These are phyloP conservation scores for Sugiyamaella mastotermitis DNA, from an alignment of 805 yeast species.

Conservation along the genomic window DNA sequence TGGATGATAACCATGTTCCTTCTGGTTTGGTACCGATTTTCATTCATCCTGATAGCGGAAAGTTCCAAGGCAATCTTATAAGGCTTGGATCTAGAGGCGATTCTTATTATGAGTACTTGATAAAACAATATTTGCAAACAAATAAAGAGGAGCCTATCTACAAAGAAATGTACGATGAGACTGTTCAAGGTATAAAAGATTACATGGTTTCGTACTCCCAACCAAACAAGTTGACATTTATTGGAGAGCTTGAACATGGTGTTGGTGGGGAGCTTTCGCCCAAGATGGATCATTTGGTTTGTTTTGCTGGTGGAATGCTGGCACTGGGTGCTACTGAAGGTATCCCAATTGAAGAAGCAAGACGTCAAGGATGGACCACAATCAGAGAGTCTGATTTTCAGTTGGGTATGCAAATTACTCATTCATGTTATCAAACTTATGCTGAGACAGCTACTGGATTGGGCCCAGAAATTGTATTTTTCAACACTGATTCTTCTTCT, in stretches of 20 bases:
- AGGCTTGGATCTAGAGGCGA: conserved; percentile 90
- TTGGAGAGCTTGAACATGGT: conserved; percentile 76
- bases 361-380: conserved; percentile 49
- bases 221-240: conserved; percentile 58
- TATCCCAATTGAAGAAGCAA: conserved; percentile 47
- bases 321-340: conserved; percentile 90
- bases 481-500: conserved; percentile 49
- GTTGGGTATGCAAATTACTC: conserved; percentile 67
- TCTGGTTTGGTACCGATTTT: conserved; percentile 83
- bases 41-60: conserved; percentile 69
- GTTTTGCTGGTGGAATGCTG: conserved; percentile 83
- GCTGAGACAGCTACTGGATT: conserved; percentile 68
- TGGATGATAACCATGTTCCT: conserved; percentile 57
- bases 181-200: conserved; percentile 70
- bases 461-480: conserved; percentile 83
- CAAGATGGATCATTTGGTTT: conserved; percentile 90
- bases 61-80: conserved; percentile 56
- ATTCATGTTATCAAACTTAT: conserved; percentile 83
- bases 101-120: conserved; percentile 82
- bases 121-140: conserved; percentile 82
- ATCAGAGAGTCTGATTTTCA: conserved; percentile 56
- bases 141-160: conserved; percentile 53
- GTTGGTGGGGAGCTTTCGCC: conserved; percentile 51
- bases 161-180: conserved; percentile 66
- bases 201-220: conserved; percentile 54